Conservation (phyloP, 2,329 filamentous ascomycete genomes). For the Verticillium dahliae region DNA sequence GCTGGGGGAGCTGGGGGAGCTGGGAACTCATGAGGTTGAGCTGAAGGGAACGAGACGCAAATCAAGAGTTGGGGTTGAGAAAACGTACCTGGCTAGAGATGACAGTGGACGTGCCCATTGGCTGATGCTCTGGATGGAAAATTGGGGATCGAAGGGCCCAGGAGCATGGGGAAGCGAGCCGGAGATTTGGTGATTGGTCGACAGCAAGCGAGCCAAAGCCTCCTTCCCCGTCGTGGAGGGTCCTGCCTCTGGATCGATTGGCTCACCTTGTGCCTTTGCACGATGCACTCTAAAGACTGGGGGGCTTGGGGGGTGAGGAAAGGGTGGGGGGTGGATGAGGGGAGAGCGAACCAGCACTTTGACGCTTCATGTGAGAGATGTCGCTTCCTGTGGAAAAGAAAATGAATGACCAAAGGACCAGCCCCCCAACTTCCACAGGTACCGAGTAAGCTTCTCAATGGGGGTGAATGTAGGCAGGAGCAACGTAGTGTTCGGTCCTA, state of each 20-base stretch:
- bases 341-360: too few species aligned
- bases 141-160: neutral
- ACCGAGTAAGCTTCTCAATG: too few species aligned
- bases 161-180: conserved; percentile 21
- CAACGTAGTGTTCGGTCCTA: neutral
- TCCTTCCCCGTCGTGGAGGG: neutral
- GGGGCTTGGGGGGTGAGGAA: neutral
- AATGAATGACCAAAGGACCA: too few species aligned
- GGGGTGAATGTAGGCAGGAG: too few species aligned
- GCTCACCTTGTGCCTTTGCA: neutral
- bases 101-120: neutral
- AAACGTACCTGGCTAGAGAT: neutral
- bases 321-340: too few species aligned
- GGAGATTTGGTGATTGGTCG: conserved; percentile 24
- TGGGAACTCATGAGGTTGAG: neutral
- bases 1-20: neutral
- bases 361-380: too few species aligned
- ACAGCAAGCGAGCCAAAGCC: conserved; percentile 21
- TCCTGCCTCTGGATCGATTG: neutral
- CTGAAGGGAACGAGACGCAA: neutral
- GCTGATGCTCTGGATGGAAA: neutral
- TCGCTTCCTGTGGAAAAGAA: too few species aligned
- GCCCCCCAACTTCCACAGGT: too few species aligned
- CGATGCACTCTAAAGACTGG: neutral
- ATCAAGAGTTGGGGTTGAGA: neutral